These are phyloP conservation scores for Vickermania ingenoplastis DNA, from an alignment of 208 protist species.

Conservation along the genomic window DNA sequence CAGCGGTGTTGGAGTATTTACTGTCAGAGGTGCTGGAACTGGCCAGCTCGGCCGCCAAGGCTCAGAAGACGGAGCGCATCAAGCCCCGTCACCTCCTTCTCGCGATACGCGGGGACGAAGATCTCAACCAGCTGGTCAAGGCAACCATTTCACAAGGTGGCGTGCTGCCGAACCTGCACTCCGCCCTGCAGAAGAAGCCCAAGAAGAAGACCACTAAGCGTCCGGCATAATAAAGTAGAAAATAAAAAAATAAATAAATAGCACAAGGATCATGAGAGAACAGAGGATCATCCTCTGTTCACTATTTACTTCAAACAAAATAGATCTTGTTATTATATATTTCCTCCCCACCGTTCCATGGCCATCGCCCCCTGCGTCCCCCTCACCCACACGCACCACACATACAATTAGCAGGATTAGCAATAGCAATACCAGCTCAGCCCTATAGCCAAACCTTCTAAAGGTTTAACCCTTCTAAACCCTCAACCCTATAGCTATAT, in stretches of 20 bases:
- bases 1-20: constrained; percentile 98
- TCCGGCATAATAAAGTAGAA: constrained; percentile 26
- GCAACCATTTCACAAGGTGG: constrained; percentile 85
- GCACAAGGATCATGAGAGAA: constrained; percentile 1
- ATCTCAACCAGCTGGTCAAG: constrained; percentile 98
- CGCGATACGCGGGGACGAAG: constrained; percentile 98
- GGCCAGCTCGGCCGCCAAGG: constrained; percentile 95
- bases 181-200: constrained; percentile 85
- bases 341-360: too few species aligned
- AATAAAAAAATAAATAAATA: constrained; percentile 1
- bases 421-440: too few species aligned
- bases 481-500: too few species aligned
- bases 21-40: constrained; percentile 98
- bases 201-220: constrained; percentile 87
- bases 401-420: too few species aligned
- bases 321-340: too few species aligned
- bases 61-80: constrained; percentile 97
- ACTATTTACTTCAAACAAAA: constrained; percentile 3
- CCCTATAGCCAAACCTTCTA: too few species aligned
- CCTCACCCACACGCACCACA: too few species aligned
- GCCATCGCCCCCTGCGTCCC: too few species aligned
- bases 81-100: constrained; percentile 98
- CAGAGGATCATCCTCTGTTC: neutral
- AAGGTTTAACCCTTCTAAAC: too few species aligned
- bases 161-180: constrained; percentile 85